phyloP scores from a whole-genome alignment of 2,329 filamentous ascomycete species.

The Gnomoniopsis sp. region DNA sequence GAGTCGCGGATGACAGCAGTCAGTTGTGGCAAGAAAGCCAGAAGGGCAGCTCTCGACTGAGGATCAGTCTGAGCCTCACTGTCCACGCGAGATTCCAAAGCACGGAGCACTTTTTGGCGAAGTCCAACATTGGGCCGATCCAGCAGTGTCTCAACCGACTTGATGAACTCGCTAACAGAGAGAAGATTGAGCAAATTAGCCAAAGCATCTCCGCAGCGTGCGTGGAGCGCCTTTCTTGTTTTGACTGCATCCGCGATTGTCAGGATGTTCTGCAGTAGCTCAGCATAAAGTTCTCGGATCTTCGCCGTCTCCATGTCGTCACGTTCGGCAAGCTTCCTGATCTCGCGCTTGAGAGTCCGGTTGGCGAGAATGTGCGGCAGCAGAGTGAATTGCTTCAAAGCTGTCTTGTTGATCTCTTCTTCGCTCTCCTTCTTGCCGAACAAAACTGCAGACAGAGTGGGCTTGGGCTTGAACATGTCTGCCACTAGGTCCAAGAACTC shows the following conservation, averaged over 20 bases:
- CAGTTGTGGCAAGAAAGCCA: conserved; percentile 76
- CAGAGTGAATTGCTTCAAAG: conserved; percentile 52
- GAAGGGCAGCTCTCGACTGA: conserved; percentile 64
- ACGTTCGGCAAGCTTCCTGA: conserved; percentile 52
- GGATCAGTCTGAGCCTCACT: conserved; percentile 67
- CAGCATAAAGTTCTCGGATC: conserved; percentile 66
- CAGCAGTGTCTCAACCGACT: conserved; percentile 79
- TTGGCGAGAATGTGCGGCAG: conserved; percentile 57
- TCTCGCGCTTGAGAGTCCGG: conserved; percentile 53
- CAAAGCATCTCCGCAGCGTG: conserved; percentile 65
- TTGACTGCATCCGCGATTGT: conserved; percentile 64
- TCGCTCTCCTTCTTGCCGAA: conserved; percentile 54
- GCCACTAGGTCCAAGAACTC: conserved; percentile 72
- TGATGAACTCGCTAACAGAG: conserved; percentile 84
- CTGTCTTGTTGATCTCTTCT: conserved; percentile 47
- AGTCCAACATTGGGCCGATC: conserved; percentile 71
- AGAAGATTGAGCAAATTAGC: conserved; percentile 79
- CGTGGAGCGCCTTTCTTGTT: conserved; percentile 51
- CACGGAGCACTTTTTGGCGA: conserved; percentile 74
- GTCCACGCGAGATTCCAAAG: conserved; percentile 76
- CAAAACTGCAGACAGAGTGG: conserved; percentile 67
- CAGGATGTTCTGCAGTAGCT: conserved; percentile 63
- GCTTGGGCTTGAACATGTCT: conserved; percentile 74
- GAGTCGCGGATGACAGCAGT: conserved; percentile 73
- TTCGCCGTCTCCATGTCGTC: conserved; percentile 66